phyloP scores from a whole-genome alignment of 2,329 filamentous ascomycete genomes.

The Teratosphaeria nubilosa region DNA sequence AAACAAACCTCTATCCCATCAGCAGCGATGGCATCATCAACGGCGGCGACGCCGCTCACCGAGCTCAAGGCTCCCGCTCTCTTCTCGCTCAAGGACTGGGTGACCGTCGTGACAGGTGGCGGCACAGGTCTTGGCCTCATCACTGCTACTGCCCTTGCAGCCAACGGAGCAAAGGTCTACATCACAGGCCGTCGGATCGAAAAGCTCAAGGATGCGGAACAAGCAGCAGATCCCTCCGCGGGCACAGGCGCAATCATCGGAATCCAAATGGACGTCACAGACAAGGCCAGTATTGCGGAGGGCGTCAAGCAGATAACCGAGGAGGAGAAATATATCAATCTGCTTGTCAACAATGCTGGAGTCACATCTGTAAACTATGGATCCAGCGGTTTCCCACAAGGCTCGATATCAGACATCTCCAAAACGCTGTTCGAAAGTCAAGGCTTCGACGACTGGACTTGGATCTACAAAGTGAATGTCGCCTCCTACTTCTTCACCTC shows the following conservation, averaged over 20 bases:
- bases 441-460: conserved; percentile 34
- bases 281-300: conserved; percentile 20
- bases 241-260: conserved; percentile 43
- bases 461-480: conserved; percentile 36
- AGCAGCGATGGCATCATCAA: not conserved
- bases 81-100: conserved; percentile 31
- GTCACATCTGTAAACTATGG: conserved; percentile 20
- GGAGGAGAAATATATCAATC: conserved; percentile 23
- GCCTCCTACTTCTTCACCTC: conserved; percentile 36
- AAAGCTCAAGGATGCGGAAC: conserved; percentile 32
- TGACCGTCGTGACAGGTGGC: conserved; percentile 36
- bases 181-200: conserved; percentile 38
- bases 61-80: conserved; percentile 18
- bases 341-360: conserved; percentile 25
- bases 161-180: conserved; percentile 41
- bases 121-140: conserved; percentile 40
- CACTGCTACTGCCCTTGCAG: conserved; percentile 36
- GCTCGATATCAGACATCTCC: conserved; percentile 46
- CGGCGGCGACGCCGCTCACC: conserved; percentile 6
- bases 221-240: conserved; percentile 45
- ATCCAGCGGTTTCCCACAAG: conserved; percentile 12
- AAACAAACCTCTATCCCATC: not conserved
- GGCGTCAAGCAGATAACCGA: conserved; percentile 16
- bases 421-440: conserved; percentile 36
- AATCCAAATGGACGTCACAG: conserved; percentile 24